A percentile compares a stretch with the other conserved stretches of the same genome.
Conservation (phyloP, 1,284 basidiomycete species). For the Ceratobasidium sp. region DNA sequence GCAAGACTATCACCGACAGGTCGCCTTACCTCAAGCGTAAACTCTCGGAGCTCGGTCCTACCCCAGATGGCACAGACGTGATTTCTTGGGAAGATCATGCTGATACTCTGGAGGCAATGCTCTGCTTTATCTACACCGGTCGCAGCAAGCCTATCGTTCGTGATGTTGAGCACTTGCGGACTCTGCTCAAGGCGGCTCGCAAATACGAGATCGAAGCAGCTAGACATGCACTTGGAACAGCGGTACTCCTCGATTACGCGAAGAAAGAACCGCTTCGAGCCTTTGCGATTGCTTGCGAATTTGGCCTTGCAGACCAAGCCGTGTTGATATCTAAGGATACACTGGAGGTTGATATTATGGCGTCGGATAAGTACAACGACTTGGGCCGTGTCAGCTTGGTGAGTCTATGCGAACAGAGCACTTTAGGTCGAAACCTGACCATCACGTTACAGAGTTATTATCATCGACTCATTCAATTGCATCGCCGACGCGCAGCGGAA, state of each 20-base stretch:
- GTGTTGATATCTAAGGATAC: slow-evolving; percentile 39
- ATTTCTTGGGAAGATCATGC: slow-evolving; percentile 39
- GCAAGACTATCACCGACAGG: slow-evolving; percentile 27
- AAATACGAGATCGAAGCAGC: slow-evolving; percentile 39
- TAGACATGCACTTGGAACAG: slow-evolving; percentile 34
- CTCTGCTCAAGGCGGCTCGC: slow-evolving; percentile 24
- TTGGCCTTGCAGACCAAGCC: slow-evolving; percentile 37
- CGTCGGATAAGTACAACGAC: slow-evolving; percentile 27
- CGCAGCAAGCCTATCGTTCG: slow-evolving; percentile 31
- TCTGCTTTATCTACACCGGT: slow-evolving; percentile 40
- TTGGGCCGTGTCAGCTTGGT: slow-evolving; percentile 39
- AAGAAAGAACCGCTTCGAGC: slow-evolving; percentile 39
- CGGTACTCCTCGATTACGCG: slow-evolving; percentile 40
- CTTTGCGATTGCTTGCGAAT: slow-evolving; percentile 41
- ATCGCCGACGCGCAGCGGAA: slow-evolving; percentile 25
- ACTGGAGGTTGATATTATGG: slow-evolving; percentile 40
- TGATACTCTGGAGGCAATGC: slow-evolving; percentile 38
- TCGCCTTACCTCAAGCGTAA: slow-evolving; percentile 38
- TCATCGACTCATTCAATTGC: slow-evolving; percentile 39
- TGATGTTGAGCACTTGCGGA: slow-evolving; percentile 22
- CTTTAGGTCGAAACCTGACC: background rate
- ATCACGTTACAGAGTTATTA: slow-evolving; percentile 24
- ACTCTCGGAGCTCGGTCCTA: slow-evolving; percentile 25
- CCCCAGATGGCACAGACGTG: slow-evolving; percentile 17
- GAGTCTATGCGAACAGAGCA: background rate